phyloP scores from a whole-genome alignment of 768 basidiomycete genomes.

The Phaeolepiota aurea region DNA sequence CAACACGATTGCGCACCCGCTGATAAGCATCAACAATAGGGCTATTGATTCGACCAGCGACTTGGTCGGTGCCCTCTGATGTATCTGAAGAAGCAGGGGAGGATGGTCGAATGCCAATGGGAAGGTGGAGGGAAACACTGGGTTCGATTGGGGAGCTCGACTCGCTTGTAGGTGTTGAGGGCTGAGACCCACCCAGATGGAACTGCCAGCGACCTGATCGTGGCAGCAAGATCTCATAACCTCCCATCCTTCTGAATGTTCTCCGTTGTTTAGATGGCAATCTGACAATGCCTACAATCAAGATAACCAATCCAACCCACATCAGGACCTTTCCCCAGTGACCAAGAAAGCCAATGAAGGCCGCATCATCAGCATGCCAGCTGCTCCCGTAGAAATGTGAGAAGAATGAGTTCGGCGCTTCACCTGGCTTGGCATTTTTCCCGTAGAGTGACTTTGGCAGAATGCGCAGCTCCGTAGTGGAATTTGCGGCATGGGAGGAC shows the following conservation, averaged over 20 bases:
- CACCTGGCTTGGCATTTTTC: conserved; percentile 80
- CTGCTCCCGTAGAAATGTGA: conserved; percentile 97
- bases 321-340: conserved; percentile 84
- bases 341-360: conserved; percentile 90
- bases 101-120: conserved; percentile 48
- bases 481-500: conserved; percentile 54
- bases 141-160: conserved; percentile 36
- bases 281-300: conserved; percentile 62
- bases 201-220: conserved; percentile 69
- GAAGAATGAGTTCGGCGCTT: conserved; percentile 90
- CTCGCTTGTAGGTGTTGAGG: conserved; percentile 30
- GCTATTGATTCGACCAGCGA: conserved; percentile 30
- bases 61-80: conserved; percentile 33
- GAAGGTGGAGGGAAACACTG: conserved; percentile 51
- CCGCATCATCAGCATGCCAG: conserved; percentile 98
- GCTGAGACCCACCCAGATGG: conserved; percentile 44
- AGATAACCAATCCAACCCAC: conserved; percentile 71
- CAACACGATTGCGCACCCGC: conserved; percentile 49
- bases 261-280: conserved; percentile 54
- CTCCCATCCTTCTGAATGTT: conserved; percentile 51
- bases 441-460: conserved; percentile 96
- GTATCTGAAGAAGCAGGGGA: conserved; percentile 49
- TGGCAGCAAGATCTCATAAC: conserved; percentile 75
- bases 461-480: conserved; percentile 75
- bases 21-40: conserved; percentile 46